Evolutionary conservation across 2,329 filamentous ascomycete species (phyloP), one percentile per base, ranked within the genome.

Genomic region (Allantophomopsis cytisporea): DNA sequence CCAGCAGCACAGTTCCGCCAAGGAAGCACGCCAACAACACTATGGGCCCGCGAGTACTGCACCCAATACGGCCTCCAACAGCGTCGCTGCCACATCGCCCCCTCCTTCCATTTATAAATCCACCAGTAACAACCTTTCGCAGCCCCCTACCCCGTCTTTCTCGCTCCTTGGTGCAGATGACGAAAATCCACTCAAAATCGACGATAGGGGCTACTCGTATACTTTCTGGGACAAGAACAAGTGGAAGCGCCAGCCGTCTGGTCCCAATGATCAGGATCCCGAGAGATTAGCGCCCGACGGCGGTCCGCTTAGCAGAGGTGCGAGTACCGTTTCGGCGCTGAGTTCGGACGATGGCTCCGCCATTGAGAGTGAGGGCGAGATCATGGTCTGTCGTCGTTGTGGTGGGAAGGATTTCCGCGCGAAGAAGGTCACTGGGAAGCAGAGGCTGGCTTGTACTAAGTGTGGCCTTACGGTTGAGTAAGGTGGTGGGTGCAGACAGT

Each of bases 371-470:
- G 65, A 65, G 15, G 63, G 59, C 13, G 64, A 68, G 38, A 61
- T 65, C 30, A 55, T 72, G 46, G 64, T 57, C 17, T 83, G 80
- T 50, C 60, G 63, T 16, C 66, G 65, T 43, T 85, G 80, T 50
- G 68, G 69, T 4, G 67, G 71, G 2, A 68, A 59, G 15, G 73
- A 76, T 43, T 85, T 85, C 47, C 73, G 73, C 46, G 71, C 71
- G 2, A 73, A 68, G 47, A 73, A 68, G 43, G 17, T 31, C 16
- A 60, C 66, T 4, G 66, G 62, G 20, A 68, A 66, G 39, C 71
- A 75, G 52, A 65, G 64, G 43, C 56, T 83, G 46, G 65, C 77
- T n/a, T 84, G 80, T 54, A 68, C 68, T 30, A 66, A 63, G 35
- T 84, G 68, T 45, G 66, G 66, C 3, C 55, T 49, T 34, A 43